Base-by-base conservation (phyloP, 2,329 filamentous ascomycete species). In the Neurospora sp. region DNA sequence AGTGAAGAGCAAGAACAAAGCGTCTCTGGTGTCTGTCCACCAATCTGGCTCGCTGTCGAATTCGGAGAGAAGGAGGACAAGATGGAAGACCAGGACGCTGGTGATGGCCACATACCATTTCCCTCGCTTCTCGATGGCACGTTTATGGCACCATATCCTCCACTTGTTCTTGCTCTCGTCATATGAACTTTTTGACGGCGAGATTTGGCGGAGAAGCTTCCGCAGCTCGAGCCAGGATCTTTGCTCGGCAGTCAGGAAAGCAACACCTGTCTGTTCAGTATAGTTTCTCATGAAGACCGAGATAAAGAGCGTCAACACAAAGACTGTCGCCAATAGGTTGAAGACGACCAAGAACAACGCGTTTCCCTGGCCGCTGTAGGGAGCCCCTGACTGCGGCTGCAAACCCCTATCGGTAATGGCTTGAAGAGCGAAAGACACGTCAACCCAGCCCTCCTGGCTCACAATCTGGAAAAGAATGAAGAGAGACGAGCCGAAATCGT, bases 241-340 rank as follows among this genome's bases (percentile, higher is more conserved):
- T 79, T 99, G 96, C 76, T 99, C 96, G 0, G 94, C 91, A 0
- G 96, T 99, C 75, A 99, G 83, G 78, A 95, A 99, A 2, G 96
- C 96, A 62, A 99, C 96, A 1, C 96, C 96, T 0, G 96, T 99
- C 80, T 98, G 94, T 80, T 99, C 96, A 0, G 96, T 99, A 80
- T 99, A 99, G 79, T 97, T 99, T 72, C 96, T 92, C 96, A 99
- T 99, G 80, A 99, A 99, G 72, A 99, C 96, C 70, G 96, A 98
- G 66, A 99, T 96, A 80, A 99, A 99, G 77, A 99, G 83, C 1
- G 96, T 99, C 77, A 99, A 85, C 72, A 99, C 91, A 81, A 99
- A 99, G 73, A 99, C 95, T 0, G 96, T 96, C 39, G 93, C 93
- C 75, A 99, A 86, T 78, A 99, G 87, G 81, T 99, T 99, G 88